Evolutionary conservation across 2,329 filamentous ascomycete genomes (phyloP), one percentile per base, ranked within the genome.

Genomic region (Endoconidiophora laricicola): DNA sequence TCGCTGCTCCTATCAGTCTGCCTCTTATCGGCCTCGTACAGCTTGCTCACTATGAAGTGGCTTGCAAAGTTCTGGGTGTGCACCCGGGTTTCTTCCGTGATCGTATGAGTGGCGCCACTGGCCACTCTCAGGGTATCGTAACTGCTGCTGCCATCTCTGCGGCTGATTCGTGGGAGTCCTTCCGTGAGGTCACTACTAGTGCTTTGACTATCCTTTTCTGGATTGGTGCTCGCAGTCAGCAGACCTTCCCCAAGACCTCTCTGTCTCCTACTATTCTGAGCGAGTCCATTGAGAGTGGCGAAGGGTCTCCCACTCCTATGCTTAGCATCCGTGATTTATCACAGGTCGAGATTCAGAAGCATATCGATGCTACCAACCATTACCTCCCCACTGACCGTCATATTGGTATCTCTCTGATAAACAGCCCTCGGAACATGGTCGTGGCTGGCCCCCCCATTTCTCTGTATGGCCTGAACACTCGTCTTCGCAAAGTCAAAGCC

Each of bases 241-340:
- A 98, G 66, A 88, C 88, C 2, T 98, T 95, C 67, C 93, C 91
- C 38, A 80, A 85, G 58, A 98, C 91, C 3, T 96, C 91, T 33
- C 75, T 98, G 59, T 86, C 88, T 3, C 93, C 91, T 0, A 84
- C 79, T 42, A 86, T 90, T 61, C 74, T 98, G 49, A 86, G 90
- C 62, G 91, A 98, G 66, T 95, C 91, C 1, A 75, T 86, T 57
- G 90, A 95, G 62, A 81, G 91, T 63, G 90, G 91, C 48, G 91
- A 98, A 68, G 93, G 93, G n/a, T 76, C 75, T 4, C 91, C 93
- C 1, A 96, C 91, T 1, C 93, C 91, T 40, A 98, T 98, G 91
- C 70, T 98, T 57, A 96, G 91, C 60, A 94, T 98, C 57, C 86
- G 91, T 46, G 91, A 98, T 61, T 77, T 98, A 24, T 83, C 90